Base-by-base conservation (phyloP, 2,329 filamentous ascomycete species). In the Massarina eburnea region DNA sequence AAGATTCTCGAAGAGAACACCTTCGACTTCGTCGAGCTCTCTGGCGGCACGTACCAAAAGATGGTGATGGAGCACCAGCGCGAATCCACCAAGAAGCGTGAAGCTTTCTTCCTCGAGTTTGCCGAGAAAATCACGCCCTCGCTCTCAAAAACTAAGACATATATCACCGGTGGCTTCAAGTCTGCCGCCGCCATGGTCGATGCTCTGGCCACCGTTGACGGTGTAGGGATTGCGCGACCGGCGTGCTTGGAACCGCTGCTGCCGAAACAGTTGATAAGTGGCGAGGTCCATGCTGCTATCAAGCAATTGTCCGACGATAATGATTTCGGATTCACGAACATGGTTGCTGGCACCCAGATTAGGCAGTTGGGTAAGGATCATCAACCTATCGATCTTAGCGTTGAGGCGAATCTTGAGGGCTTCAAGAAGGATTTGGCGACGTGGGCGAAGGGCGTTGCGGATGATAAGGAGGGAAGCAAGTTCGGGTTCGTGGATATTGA, bases 91-190 rank as follows among this genome's bases (percentile, higher is more conserved):
- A 73, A 73, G 63, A 76, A 78, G 66, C 71, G 80, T 4, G 80
- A 83, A 56, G 75, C 78, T 1, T 83, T 82, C 72, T 84, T 84
- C 72, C 59, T 82, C 35, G 79, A 83, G 4, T 82, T 82, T 49
- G 81, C 81, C 0, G 83, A 46, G 57, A 65, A 49, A 76, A 85
- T 58, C 66, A 76, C 19, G 63, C 77, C 24, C 0, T 80, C 76
- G 54, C 74, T 73, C 1, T 83, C 79, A 46, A 76, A 79, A 62
- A 85, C 81, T 0, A 80, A 76, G 58, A 74, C 72, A 0, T 85
- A 82, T 52, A 70, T 85, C 30, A 84, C 80, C 0, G 82, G 82
- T 20, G 82, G 82, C 0, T 69, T 85, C 49, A 74, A 77, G 43
- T 78, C 77, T 1, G 76, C 73, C 0, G 70, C 67, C 17, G 83